Evolutionary conservation across 2,329 filamentous ascomycete species (phyloP).

Genomic region (Colletotrichum sp.): DNA sequence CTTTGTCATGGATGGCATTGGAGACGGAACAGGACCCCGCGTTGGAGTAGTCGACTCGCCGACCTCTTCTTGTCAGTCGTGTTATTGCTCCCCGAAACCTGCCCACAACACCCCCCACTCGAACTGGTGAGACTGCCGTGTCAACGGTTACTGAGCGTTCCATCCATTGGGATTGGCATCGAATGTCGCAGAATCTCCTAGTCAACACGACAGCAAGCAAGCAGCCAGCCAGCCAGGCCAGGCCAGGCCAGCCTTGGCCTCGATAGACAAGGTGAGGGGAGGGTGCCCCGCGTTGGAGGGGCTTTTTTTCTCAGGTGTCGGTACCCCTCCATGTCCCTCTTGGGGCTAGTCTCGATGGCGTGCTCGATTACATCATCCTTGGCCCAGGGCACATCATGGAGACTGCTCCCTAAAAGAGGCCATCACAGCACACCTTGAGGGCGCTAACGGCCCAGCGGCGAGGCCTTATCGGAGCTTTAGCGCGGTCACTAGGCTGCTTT

Average conservation of each 20-base stretch:
- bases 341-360: constrained; percentile 14
- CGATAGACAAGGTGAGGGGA: background rate
- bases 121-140: background rate
- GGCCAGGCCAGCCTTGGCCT: background rate
- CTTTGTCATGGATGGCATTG: background rate
- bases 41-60: background rate
- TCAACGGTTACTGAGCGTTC: background rate
- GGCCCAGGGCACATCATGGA: constrained; percentile 16
- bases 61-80: background rate
- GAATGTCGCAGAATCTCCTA: constrained; percentile 5
- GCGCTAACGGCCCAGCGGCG: background rate
- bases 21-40: background rate
- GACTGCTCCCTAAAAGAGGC: background rate
- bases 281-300: constrained; percentile 17
- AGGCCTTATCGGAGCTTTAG: background rate
- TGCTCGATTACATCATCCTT: constrained; percentile 23
- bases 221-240: background rate
- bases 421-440: background rate
- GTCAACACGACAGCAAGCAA: background rate
- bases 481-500: background rate
- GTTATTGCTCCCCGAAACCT: background rate
- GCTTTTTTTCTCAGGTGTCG: constrained; percentile 8
- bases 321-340: constrained; percentile 13
- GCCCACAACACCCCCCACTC: background rate
- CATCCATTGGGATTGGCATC: background rate